Conservation (phyloP, 2,329 filamentous ascomycete genomes). For the Phaeosphaeria sp. region DNA sequence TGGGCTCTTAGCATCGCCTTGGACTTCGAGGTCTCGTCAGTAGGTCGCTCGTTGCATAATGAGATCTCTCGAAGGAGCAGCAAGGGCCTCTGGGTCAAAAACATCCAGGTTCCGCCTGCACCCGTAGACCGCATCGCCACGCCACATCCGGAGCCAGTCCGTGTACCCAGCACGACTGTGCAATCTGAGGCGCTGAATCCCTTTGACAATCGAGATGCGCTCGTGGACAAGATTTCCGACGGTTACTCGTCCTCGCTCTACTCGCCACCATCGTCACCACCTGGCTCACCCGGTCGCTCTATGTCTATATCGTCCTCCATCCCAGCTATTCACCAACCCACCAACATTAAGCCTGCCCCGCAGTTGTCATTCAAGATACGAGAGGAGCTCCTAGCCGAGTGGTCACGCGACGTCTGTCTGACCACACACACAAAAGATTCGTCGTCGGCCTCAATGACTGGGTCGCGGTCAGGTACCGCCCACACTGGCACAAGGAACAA, state of each 20-base stretch:
- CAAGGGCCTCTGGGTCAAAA: slow-evolving; percentile 80
- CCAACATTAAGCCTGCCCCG: slow-evolving; percentile 31
- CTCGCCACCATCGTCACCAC: slow-evolving; percentile 74
- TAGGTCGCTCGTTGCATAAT: slow-evolving; percentile 74
- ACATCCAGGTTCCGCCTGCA: slow-evolving; percentile 73
- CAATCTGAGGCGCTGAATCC: slow-evolving; percentile 62
- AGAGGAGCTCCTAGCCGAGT: slow-evolving; percentile 79
- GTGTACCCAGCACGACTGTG: slow-evolving; percentile 33
- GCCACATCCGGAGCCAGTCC: slow-evolving; percentile 30
- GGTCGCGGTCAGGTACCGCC: slow-evolving; percentile 65
- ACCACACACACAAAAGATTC: slow-evolving; percentile 71
- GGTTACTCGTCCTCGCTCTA: slow-evolving; percentile 69
- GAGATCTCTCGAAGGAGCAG: slow-evolving; percentile 78
- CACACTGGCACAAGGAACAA: slow-evolving; percentile 40
- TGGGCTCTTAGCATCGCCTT: slow-evolving; percentile 81
- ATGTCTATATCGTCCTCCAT: slow-evolving; percentile 64
- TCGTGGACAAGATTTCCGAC: slow-evolving; percentile 77
- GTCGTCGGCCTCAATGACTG: slow-evolving; percentile 76
- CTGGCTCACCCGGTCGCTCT: slow-evolving; percentile 70
- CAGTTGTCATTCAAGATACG: slow-evolving; percentile 71
- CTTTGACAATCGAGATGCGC: slow-evolving; percentile 74
- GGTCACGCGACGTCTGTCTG: slow-evolving; percentile 78
- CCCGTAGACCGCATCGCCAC: slow-evolving; percentile 64
- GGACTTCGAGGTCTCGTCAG: slow-evolving; percentile 72
- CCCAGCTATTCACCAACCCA: slow-evolving; percentile 47